These are phyloP conservation scores for Clarireedia sp. DNA, from an alignment of 2,329 filamentous ascomycete species.

Conservation along the genomic window DNA sequence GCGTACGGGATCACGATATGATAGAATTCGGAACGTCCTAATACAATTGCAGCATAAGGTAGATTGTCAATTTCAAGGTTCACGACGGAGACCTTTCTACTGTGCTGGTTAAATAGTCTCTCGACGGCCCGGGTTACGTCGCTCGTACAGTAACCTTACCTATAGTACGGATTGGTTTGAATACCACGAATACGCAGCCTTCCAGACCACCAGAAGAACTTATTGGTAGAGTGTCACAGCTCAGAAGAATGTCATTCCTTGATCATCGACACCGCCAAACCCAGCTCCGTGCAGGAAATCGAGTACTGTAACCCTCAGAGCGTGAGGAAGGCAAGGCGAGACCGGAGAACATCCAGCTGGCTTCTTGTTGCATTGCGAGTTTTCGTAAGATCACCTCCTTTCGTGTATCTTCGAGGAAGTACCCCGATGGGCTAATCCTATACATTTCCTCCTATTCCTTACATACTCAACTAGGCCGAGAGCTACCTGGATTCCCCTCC, in stretches of 20 bases:
- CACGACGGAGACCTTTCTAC: no score
- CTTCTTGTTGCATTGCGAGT: no score
- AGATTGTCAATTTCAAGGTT: not conserved
- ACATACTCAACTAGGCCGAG: no score
- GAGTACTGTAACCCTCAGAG: not conserved
- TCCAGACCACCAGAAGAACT: not conserved
- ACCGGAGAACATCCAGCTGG: not conserved
- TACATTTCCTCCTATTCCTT: no score
- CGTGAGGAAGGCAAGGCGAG: not conserved
- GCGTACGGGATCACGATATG: not conserved
- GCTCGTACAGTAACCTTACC: not conserved
- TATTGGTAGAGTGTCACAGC: not conserved
- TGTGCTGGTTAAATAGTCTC: no score
- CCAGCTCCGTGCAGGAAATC: not conserved
- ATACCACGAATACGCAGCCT: no score
- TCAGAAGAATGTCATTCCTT: not conserved
- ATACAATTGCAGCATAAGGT: not conserved
- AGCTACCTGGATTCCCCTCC: not conserved
- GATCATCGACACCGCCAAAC: not conserved
- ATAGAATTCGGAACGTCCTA: slow-evolving; percentile 1
- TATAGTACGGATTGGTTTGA: not conserved
- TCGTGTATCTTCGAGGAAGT: not conserved
- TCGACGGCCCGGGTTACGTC: not conserved
- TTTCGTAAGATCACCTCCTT: not conserved
- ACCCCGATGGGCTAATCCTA: not conserved